phyloP scores from a whole-genome alignment of 495 filamentous ascomycete genomes.

The Bryoglossum gracile region DNA sequence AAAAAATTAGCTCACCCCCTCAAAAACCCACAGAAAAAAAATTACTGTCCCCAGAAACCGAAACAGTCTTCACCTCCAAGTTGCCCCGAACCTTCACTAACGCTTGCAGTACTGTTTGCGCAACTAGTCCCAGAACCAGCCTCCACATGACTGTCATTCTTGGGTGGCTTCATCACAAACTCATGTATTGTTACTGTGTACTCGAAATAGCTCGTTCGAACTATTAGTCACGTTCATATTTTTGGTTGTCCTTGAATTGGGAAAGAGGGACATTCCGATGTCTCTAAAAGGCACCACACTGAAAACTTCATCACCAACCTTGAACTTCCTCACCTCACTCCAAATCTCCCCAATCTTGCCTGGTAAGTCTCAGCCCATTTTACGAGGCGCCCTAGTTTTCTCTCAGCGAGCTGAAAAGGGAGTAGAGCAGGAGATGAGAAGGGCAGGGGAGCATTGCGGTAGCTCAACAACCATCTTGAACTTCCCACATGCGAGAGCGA shows the following conservation, averaged over 20 bases:
- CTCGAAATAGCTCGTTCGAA: slow-evolving; percentile 23
- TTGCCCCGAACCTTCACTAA: slow-evolving; percentile 30
- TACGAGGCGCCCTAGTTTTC: slow-evolving; percentile 28
- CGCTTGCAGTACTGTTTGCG: slow-evolving; percentile 36
- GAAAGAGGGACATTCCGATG: slow-evolving; percentile 20
- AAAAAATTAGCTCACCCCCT: not conserved
- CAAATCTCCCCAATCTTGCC: slow-evolving; percentile 41
- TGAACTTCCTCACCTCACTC: slow-evolving; percentile 32
- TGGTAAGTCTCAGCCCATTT: slow-evolving; percentile 36
- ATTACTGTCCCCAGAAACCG: slow-evolving; percentile 37
- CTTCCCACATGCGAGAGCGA: slow-evolving; percentile 30
- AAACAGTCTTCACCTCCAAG: slow-evolving; percentile 46
- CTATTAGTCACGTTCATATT: not conserved
- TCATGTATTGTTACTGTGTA: slow-evolving; percentile 28
- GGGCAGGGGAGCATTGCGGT: not conserved
- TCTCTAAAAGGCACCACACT: slow-evolving; percentile 18
- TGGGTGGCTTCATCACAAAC: slow-evolving; percentile 32
- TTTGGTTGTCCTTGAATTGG: too few relatives aligned
- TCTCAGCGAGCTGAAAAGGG: too few relatives aligned
- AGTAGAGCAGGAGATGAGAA: not conserved
- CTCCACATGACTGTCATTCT: slow-evolving; percentile 28
- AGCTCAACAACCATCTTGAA: slow-evolving; percentile 34
- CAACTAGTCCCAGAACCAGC: slow-evolving; percentile 29
- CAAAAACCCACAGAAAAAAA: not conserved
- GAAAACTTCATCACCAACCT: slow-evolving; percentile 43